phyloP scores from a whole-genome alignment of 2,329 filamentous ascomycete species.

The Exophiala sp. region DNA sequence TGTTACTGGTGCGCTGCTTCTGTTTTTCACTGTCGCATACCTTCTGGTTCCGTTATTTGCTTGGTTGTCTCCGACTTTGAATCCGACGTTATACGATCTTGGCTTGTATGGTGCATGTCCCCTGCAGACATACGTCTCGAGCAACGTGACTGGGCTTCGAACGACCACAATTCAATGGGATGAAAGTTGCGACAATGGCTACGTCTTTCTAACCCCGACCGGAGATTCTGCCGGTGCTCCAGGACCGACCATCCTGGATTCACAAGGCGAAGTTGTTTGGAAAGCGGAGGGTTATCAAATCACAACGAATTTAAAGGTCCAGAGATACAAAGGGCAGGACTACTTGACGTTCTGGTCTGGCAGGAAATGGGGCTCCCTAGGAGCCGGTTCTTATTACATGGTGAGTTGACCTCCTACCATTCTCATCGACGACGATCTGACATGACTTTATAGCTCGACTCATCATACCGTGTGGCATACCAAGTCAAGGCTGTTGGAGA shows the following conservation, averaged over 20 bases:
- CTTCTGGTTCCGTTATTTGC: slow-evolving; percentile 9
- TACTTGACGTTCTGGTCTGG: slow-evolving; percentile 52
- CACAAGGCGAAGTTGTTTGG: slow-evolving; percentile 46
- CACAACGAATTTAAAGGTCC: slow-evolving; percentile 46
- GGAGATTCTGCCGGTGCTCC: slow-evolving; percentile 34
- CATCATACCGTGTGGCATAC: slow-evolving; percentile 22
- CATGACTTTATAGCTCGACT: slow-evolving; percentile 17
- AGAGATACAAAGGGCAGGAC: slow-evolving; percentile 41
- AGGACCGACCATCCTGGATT: slow-evolving; percentile 46
- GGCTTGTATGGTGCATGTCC: slow-evolving; percentile 18
- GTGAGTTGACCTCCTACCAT: slow-evolving; percentile 30
- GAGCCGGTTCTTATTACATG: slow-evolving; percentile 48
- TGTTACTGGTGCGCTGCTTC: neutral
- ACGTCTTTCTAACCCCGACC: slow-evolving; percentile 41
- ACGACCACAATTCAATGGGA: slow-evolving; percentile 30
- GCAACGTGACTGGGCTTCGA: slow-evolving; percentile 10
- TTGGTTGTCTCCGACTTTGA: slow-evolving; percentile 15
- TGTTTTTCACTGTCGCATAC: slow-evolving; percentile 8
- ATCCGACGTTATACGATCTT: slow-evolving; percentile 16
- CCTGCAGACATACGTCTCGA: slow-evolving; percentile 18
- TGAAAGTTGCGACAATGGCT: slow-evolving; percentile 39
- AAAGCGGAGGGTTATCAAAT: slow-evolving; percentile 35
- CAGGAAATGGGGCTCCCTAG: slow-evolving; percentile 47
- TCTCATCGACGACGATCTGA: neutral
- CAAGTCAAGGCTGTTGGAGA: slow-evolving; percentile 12